Percentiles rank a stretch among this genome's conserved stretches.
These are phyloP conservation scores for Aspergillus nidulans DNA, from an alignment of 495 filamentous ascomycete genomes.

Conservation along the genomic window DNA sequence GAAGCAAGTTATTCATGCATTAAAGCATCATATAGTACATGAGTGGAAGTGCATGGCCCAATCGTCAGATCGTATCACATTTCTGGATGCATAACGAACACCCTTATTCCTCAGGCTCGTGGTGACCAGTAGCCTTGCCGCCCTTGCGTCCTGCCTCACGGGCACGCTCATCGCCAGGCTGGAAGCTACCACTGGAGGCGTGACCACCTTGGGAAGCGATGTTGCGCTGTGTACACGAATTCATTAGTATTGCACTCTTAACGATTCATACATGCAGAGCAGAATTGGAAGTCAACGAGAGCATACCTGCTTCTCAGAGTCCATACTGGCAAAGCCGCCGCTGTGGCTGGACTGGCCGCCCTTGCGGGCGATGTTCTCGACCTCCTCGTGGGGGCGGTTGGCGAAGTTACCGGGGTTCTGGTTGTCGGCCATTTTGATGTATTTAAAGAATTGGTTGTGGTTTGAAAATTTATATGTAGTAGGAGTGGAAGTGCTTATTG, in stretches of 20 bases:
- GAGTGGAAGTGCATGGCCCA: neutral
- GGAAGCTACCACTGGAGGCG: constrained; percentile 45
- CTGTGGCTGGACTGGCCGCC: constrained; percentile 42
- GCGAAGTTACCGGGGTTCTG: neutral
- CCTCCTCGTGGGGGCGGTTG: constrained; percentile 29
- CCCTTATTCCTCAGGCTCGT: constrained; percentile 4
- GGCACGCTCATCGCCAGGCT: constrained; percentile 41
- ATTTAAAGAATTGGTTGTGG: neutral
- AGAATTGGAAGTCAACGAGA: no score
- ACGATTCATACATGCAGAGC: no score
- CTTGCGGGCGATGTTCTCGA: constrained; percentile 50
- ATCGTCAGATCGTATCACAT: neutral
- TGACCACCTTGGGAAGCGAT: constrained; percentile 53
- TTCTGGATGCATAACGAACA: no score
- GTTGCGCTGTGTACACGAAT: constrained; percentile 28
- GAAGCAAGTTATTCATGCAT: no score
- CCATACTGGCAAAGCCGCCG: constrained; percentile 32
- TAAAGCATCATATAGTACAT: neutral
- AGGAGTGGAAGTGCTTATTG: neutral
- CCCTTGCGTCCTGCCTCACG: constrained; percentile 46
- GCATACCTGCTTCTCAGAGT: constrained; percentile 48
- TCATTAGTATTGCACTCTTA: neutral
- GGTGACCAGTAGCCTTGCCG: constrained; percentile 24
- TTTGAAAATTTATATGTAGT: neutral
- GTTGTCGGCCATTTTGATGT: neutral